A percentile compares a stretch with the other conserved stretches of the same genome.
Evolutionary conservation across 1,139 yeast species (phyloP).

Genomic region (Hansenula sp.): DNA sequence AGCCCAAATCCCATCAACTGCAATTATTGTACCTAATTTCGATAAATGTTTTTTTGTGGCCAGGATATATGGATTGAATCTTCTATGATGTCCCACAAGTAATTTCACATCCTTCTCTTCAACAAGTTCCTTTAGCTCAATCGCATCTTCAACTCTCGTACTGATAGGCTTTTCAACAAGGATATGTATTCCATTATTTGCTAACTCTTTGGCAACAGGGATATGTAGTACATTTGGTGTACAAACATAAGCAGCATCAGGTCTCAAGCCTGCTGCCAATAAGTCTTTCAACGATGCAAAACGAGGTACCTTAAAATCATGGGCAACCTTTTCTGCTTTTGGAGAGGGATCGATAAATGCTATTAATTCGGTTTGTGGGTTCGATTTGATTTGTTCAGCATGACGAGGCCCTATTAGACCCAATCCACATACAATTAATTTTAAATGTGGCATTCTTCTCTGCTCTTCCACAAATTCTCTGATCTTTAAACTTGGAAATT

Average conservation of each 20-base stretch:
- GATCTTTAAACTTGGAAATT: no score
- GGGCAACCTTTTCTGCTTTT: background rate
- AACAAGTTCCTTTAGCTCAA: constrained; percentile 6
- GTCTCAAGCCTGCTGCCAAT: constrained; percentile 12
- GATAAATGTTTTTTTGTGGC: constrained; percentile 11
- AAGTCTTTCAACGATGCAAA: constrained; percentile 10
- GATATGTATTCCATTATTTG: constrained; percentile 9
- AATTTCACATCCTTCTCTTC: constrained; percentile 5
- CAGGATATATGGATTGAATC: constrained; percentile 17
- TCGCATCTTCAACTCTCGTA: constrained; percentile 10
- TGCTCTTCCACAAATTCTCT: no score
- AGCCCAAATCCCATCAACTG: constrained; percentile 17
- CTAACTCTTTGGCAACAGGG: constrained; percentile 6
- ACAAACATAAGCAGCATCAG: constrained; percentile 16
- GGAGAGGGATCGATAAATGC: background rate
- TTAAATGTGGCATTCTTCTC: background rate
- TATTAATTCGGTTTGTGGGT: background rate
- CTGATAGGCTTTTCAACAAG: constrained; percentile 16
- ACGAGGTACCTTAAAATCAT: constrained; percentile 6
- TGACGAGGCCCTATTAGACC: constrained; percentile 2
- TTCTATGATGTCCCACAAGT: constrained; percentile 16
- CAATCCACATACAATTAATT: background rate
- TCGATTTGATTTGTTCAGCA: constrained; percentile 1
- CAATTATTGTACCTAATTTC: constrained; percentile 9
- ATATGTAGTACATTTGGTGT: constrained; percentile 16